Base-by-base conservation (phyloP, 306 rosid genomes). In the Coriaria nepalensis region DNA sequence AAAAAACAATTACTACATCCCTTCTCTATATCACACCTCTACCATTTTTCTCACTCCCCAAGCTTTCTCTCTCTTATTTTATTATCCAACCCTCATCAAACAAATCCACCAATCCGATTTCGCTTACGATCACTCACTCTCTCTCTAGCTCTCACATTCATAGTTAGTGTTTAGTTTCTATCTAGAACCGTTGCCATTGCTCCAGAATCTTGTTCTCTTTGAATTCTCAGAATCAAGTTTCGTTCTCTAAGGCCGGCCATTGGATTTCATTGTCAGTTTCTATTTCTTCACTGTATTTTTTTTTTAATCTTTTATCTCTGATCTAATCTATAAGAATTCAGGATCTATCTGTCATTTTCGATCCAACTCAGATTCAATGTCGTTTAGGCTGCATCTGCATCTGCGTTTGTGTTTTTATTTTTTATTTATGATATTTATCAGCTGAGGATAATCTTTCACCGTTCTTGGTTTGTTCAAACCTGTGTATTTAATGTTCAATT, bases 251-350 rank as follows among this genome's bases (percentile, higher is more conserved):
- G 60, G 77, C 76, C 75, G 63, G 74, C 76, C 60, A 39, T 42
- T 45, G 35, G 50, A 36, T 63, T 55, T 53, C 36, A 37, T 73
- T 45, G 83, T 77, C 40, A 71, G 71, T 67, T 72, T 55, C 47
- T 10, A 43, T 65, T 60, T 37, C 49, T 8, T 7, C 40, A 6
- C 34, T 47, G 9, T 39, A 4, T 32, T 6, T 9, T 5, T 52
- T 52, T 20, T 36, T 8, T 52, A 40, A 4, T 52, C 35, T 43
- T 10, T 40, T 40, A 43, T n/a, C 49, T 9, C 40, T 32, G 32
- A 40, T 35, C 49, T 52, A 10, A 34, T 44, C 43, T 43, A 35
- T 10, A 43, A 38, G 4, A 43, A 37, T 36, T 9, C 29, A 15
- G 33, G 15, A 43, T 68, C 53, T 46, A 48, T 64, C 65, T 67